Base-by-base conservation (phyloP, 225 moss, liverwort and hornwort species). In the Bryum argenteum region DNA sequence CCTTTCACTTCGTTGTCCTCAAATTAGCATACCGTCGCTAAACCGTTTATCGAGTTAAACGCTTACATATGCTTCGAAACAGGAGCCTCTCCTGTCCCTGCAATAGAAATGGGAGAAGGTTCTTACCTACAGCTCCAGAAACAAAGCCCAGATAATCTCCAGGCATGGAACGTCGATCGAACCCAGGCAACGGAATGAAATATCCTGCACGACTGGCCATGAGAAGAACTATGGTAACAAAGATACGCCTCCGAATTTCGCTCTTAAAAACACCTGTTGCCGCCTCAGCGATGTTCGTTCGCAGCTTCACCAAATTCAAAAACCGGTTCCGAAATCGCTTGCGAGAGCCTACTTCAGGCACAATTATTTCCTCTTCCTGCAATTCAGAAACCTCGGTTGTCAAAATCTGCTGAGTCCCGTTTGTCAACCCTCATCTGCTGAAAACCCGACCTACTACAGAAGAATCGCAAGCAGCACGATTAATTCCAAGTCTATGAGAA, bases 141-240 rank as follows among this genome's bases (percentile, higher is more conserved):
- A 96, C 96, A 55, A 96, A 86, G 40, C 93, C 88, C 40, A 88
- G 64, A 56, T 88, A 88, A 73, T 88, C 82, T 53, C 88, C 83
- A 66, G 98, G 94, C 94, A 98, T 91, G 51, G 85, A 87, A 24
- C 98, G 98, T 52, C 98, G 92, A 87, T 92, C 98, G 33, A 94
- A 98, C 13, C 98, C 98, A 64, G 94, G 94, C 66, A 98, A 78
- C 23, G 98, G 98, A 37, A 98, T 81, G 50, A 98, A 98, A 72
- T 98, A 98, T 17, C 98, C 98, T 26, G 91, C 89, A n/a, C 98
- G 92, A 66, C 98, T 98, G 43, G 91, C 94, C 92, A 92, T 94
- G 33, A 98, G 87, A 45, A 98, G 88, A 55, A 91, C 77, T 26
- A 92, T 76, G 1, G 98, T 98, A n/a, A 98, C 98, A 74, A 89